A percentile compares a stretch with the other conserved stretches of the same genome.
These are phyloP conservation scores for Ambispora gerdemannii DNA, from an alignment of 192 early-diverging fungal genomes.

Conservation along the genomic window DNA sequence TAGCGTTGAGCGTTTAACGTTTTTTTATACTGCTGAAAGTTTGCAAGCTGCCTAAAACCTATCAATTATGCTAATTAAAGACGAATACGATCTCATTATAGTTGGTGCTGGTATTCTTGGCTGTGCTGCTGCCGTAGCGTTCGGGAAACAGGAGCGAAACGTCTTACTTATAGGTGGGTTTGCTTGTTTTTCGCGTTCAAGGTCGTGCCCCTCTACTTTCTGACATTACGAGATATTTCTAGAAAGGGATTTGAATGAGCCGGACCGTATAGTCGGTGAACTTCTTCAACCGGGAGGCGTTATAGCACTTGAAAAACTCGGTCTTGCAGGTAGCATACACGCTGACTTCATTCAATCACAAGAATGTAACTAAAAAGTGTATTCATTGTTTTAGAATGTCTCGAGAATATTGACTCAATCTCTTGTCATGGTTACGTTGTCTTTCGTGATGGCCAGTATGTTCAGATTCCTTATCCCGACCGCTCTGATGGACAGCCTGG, in stretches of 20 bases:
- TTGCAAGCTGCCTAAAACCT: no score
- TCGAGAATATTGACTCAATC: slow-evolving; percentile 85
- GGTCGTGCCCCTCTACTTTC: background rate
- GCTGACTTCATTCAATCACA: background rate
- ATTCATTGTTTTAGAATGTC: slow-evolving; percentile 47
- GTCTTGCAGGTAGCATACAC: slow-evolving; percentile 62
- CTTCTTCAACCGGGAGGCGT: slow-evolving; percentile 93
- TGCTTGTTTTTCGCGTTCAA: background rate
- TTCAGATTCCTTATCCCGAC: slow-evolving; percentile 71
- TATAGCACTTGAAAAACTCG: slow-evolving; percentile 73
- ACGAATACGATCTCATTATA: slow-evolving; percentile 75
- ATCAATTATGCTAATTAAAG: no score
- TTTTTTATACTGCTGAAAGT: no score
- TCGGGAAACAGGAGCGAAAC: slow-evolving; percentile 71
- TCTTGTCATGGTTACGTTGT: slow-evolving; percentile 83
- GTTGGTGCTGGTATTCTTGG: slow-evolving; percentile 94
- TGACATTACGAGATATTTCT: no score
- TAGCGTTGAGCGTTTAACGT: no score
- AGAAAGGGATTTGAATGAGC: slow-evolving; percentile 89
- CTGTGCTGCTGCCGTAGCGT: slow-evolving; percentile 75
- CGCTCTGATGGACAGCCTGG: slow-evolving; percentile 42
- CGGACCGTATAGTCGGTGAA: slow-evolving; percentile 98
- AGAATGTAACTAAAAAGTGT: background rate
- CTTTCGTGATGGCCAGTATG: slow-evolving; percentile 56
- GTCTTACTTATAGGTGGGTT: slow-evolving; percentile 58